Conservation (phyloP, 2,329 filamentous ascomycete genomes). For the Talaromyces sp. region DNA sequence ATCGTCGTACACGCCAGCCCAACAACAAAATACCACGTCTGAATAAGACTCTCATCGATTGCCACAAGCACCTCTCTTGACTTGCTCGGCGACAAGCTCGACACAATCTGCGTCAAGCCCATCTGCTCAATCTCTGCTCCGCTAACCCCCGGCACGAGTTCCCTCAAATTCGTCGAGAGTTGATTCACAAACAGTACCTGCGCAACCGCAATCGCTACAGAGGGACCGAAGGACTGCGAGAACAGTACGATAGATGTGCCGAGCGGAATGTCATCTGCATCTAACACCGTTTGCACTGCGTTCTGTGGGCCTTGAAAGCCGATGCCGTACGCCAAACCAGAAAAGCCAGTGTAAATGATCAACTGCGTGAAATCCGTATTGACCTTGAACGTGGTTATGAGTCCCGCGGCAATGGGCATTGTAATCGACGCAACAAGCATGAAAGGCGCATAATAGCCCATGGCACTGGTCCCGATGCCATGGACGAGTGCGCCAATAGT, state of each 20-base stretch:
- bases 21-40: constrained; percentile 18
- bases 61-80: constrained; percentile 12
- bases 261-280: constrained; percentile 24
- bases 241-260: constrained; percentile 30
- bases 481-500: constrained; percentile 11
- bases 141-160: background rate
- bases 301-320: constrained; percentile 30
- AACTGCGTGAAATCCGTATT: constrained; percentile 24
- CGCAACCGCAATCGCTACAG: constrained; percentile 49
- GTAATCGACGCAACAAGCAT: constrained; percentile 31
- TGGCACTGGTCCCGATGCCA: constrained; percentile 10
- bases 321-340: constrained; percentile 31
- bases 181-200: constrained; percentile 52
- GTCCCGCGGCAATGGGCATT: constrained; percentile 34
- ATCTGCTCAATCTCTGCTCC: constrained; percentile 7
- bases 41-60: constrained; percentile 19
- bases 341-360: constrained; percentile 28
- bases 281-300: constrained; percentile 27
- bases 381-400: constrained; percentile 31
- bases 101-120: constrained; percentile 14
- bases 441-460: constrained; percentile 36
- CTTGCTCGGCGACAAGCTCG: constrained; percentile 2
- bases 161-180: constrained; percentile 28
- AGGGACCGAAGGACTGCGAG: constrained; percentile 35
- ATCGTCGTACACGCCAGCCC: constrained; percentile 14